Base-by-base conservation (phyloP, 495 filamentous ascomycete genomes). In the Acidiella bohemica region DNA sequence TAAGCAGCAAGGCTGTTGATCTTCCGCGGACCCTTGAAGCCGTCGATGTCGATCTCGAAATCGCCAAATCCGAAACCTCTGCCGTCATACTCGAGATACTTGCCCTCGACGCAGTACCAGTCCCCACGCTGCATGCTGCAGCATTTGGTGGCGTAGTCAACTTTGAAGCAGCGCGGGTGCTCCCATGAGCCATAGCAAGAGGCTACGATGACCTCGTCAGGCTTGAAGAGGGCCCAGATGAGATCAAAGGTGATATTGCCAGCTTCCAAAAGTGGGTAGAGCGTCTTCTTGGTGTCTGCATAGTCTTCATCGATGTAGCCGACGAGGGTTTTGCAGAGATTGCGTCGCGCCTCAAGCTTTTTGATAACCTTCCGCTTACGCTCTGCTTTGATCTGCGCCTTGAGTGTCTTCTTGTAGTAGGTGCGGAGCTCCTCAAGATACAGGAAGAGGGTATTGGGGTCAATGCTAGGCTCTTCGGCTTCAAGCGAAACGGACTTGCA, bases 211-310 rank as follows among this genome's bases (percentile, higher is more conserved):
- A 93, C 72, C 11, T 84, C 83, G 51, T 92, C 88, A 5, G 87
- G 86, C 51, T 93, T 92, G 67, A 84, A 87, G 5, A 95, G 61
- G 2, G 87, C 84, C 87, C 87, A 93, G 4, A 92, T 58, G 8
- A 93, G 70, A 42, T 93, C 85, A 44, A 86, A 95, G 4, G 85
- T 92, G 55, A 95, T 93, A 38, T 79, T 79, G 21, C 82, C 81
- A 36, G 80, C 78, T 42, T 86, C 77, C 12, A 93, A 67, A 51
- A 93, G 68, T 0, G 86, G 84, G 48, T 85, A 82, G 2, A 95
- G 68, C 8, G 77, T 84, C 53, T 83, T 81, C 58, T 87, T 87
- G 9, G 63, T 75, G 22, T 83, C 70, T 7, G 73, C 71, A 57
- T 84, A 93, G 56, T 93, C 87, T 31, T 74, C 70, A 58, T 93